phyloP scores from a whole-genome alignment of 371 early-diverging fungal genomes.

The Mucor irregularis region DNA sequence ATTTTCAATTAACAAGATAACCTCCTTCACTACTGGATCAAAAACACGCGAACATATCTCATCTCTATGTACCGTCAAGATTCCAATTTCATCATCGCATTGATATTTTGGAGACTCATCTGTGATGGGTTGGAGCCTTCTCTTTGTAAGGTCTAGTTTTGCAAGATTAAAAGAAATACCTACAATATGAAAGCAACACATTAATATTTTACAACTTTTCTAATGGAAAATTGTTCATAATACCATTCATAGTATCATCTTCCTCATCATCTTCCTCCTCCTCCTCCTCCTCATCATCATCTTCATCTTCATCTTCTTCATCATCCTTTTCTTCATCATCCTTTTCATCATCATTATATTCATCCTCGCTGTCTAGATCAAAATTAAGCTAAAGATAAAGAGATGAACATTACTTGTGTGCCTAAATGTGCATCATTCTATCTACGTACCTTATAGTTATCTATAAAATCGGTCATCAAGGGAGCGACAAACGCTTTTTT shows the following conservation, averaged over 20 bases:
- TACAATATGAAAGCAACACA: too few species aligned
- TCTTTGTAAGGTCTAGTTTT: too few species aligned
- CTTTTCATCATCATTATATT: conserved; percentile 50
- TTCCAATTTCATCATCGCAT: too few species aligned
- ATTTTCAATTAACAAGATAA: background rate
- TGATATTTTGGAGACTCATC: too few species aligned
- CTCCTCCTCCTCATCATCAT: background rate
- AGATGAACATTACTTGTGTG: too few species aligned
- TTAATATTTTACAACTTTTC: too few species aligned
- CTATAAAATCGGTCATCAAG: conserved; percentile 46
- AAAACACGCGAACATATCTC: conserved; percentile 7
- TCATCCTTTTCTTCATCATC: conserved; percentile 53
- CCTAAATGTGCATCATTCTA: too few species aligned
- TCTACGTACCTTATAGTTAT: conserved; percentile 49
- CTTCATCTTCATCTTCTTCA: conserved; percentile 46
- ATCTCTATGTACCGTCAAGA: background rate
- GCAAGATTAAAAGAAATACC: too few species aligned
- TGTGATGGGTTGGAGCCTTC: too few species aligned
- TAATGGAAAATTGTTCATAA: too few species aligned
- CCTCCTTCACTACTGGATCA: conserved; percentile 17
- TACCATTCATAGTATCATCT: too few species aligned
- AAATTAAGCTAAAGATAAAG: conserved; percentile 47
- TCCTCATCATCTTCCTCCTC: background rate
- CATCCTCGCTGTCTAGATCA: conserved; percentile 60
- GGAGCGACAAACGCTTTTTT: conserved; percentile 20